Base-by-base conservation (phyloP, 352 stramenopile species). In the Phytophthora palmivora region DNA sequence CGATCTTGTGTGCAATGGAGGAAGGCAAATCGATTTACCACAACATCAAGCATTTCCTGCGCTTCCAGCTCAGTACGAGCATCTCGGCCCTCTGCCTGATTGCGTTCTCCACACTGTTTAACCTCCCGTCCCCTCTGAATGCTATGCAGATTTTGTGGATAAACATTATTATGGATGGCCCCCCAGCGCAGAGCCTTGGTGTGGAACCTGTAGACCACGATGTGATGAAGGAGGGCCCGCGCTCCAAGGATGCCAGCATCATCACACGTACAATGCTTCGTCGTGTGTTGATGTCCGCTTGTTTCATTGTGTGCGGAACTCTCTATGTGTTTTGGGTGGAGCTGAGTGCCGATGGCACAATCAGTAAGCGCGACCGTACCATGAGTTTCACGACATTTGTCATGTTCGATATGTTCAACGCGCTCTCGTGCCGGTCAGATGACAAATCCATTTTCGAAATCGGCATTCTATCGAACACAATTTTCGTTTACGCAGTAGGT, bases 321-420 rank as follows among this genome's bases (percentile, higher is more conserved):
- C 50, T 96, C 18, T 95, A 84, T 53, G 84, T 96, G 16, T 97
- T 95, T 55, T 92, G 91, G 68, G 72, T 92, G 46, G 89, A 96
- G 55, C 57, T 95, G 15, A 81, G 67, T 14, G 80, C 90, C 28
- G 96, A 98, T 66, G 91, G 91, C 12, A 79, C 82, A 9, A 84
- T 98, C n/a, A 98, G 87, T 53, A 82, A 89, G 39, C 88, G 96
- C 34, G 97, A 99, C 63, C 97, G 94, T 28, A 99, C 97, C 14
- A 98, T 99, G 96, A 99, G 96, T 51, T 99, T 99, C 79, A 99
- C 97, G 63, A 99, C 94, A 11, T 99, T 99, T 72, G 96, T 99
- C 22, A 97, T 98, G 78, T 99, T 98, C 37, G 97, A 99, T 81
- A 97, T 99, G 74, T 98, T 99, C 73, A 99, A 99, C 74, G 96